Percentiles rank a stretch among this genome's conserved stretches.
These are phyloP conservation scores for Cucurbita ficifolia DNA, from an alignment of 306 rosid genomes.

Conservation along the genomic window DNA sequence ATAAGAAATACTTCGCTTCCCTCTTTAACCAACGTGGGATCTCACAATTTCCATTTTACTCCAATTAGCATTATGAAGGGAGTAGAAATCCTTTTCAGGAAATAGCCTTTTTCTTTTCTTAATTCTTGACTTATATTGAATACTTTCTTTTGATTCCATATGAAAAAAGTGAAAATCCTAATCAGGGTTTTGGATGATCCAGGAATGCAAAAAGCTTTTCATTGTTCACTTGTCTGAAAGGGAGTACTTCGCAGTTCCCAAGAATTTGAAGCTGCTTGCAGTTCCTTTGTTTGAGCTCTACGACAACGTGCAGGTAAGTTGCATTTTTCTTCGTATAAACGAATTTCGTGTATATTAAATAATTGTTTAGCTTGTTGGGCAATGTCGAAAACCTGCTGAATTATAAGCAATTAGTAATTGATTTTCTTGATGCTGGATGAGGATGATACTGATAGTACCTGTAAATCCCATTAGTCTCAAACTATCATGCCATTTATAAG, in stretches of 20 bases:
- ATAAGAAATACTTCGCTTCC: no score
- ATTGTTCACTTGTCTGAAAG: conserved; percentile 94
- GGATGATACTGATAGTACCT: neutral
- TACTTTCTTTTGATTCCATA: no score
- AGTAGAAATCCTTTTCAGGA: neutral
- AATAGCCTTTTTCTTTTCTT: neutral
- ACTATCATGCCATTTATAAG: neutral
- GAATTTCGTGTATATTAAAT: neutral
- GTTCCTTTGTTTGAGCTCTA: conserved; percentile 98
- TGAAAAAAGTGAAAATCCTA: neutral
- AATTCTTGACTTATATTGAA: neutral
- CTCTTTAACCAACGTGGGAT: no score
- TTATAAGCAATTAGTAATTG: neutral
- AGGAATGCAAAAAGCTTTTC: conserved; percentile 95
- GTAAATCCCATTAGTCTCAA: neutral
- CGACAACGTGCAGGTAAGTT: conserved; percentile 88
- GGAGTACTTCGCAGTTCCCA: conserved; percentile 93
- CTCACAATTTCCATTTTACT: neutral
- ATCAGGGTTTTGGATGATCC: neutral
- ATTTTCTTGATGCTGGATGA: neutral
- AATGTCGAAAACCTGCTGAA: neutral
- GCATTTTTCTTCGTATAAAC: neutral
- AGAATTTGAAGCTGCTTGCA: conserved; percentile 89
- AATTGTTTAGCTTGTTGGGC: neutral
- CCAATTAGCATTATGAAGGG: neutral